These are phyloP conservation scores for Termitomyces sp. DNA, from an alignment of 768 basidiomycete genomes.

Conservation along the genomic window DNA sequence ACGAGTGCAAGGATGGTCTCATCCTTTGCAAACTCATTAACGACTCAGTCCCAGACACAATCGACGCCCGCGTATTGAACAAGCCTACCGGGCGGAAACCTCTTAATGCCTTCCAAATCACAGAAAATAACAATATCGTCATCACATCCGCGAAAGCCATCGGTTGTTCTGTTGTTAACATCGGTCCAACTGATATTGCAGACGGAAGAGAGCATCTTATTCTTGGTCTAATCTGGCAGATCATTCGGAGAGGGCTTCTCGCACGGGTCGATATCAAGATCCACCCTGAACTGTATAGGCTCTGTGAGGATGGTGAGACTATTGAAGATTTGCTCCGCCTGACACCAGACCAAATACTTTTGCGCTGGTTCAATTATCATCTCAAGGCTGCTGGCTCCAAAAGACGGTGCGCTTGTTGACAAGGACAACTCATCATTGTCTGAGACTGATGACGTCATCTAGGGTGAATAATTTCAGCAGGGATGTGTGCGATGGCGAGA, in stretches of 20 bases:
- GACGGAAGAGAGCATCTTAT: conserved; percentile 96
- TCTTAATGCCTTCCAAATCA: conserved; percentile 97
- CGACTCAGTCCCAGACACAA: conserved; percentile 98
- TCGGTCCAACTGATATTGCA: conserved; percentile 87
- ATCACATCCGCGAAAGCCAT: conserved; percentile 98
- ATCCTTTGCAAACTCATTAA: conserved; percentile 98
- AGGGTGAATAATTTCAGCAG: conserved; percentile 97
- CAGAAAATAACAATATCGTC: conserved; percentile 99
- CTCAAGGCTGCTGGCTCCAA: conserved; percentile 93
- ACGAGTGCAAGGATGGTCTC: conserved; percentile 93
- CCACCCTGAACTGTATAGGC: conserved; percentile 92
- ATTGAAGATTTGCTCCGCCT: conserved; percentile 90
- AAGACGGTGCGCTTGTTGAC: conserved; percentile 46
- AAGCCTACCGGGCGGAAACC: conserved; percentile 75
- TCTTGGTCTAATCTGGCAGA: conserved; percentile 97
- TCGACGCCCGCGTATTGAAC: conserved; percentile 97
- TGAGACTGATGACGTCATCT: conserved; percentile 12
- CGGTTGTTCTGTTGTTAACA: conserved; percentile 98
- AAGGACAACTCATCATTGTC: background rate
- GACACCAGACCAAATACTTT: conserved; percentile 93
- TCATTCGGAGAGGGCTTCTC: conserved; percentile 90
- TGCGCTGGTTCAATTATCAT: conserved; percentile 99
- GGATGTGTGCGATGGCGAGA: conserved; percentile 96
- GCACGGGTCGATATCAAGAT: conserved; percentile 97
- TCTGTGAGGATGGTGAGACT: conserved; percentile 96